These are phyloP conservation scores for Chlamydomonas schloesseri DNA, from an alignment of 139 green algal species.

Conservation along the genomic window DNA sequence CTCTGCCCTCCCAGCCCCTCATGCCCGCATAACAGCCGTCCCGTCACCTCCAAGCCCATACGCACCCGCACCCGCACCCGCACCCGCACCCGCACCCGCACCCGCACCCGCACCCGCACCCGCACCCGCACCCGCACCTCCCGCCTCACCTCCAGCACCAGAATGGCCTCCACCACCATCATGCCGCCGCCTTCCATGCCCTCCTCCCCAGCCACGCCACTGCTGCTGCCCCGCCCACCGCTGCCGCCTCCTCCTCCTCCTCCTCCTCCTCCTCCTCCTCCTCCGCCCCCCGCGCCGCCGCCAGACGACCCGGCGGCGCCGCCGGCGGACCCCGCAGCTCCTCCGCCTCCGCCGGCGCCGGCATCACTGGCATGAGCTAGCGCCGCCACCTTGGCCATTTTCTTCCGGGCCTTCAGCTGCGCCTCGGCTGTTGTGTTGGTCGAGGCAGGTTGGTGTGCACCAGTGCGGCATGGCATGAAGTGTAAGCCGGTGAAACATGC, in stretches of 20 bases:
- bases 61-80: no score
- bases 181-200: neutral
- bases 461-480: no score
- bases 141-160: constrained; percentile 20
- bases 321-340: neutral
- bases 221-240: neutral
- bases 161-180: constrained; percentile 40
- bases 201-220: no score
- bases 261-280: neutral
- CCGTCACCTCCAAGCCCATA: no score
- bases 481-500: no score
- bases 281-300: neutral
- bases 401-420: constrained; percentile 31
- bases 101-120: neutral
- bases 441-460: no score
- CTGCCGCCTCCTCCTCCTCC: neutral
- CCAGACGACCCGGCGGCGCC: neutral
- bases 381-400: constrained; percentile 25
- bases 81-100: no score
- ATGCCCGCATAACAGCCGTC: no score
- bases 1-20: no score
- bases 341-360: neutral
- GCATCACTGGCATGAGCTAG: constrained; percentile 18
- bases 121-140: neutral
- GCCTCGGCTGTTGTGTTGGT: constrained; percentile 35